Conservation (phyloP, 2,329 filamentous ascomycete genomes). For the Fusarium torreyae region DNA sequence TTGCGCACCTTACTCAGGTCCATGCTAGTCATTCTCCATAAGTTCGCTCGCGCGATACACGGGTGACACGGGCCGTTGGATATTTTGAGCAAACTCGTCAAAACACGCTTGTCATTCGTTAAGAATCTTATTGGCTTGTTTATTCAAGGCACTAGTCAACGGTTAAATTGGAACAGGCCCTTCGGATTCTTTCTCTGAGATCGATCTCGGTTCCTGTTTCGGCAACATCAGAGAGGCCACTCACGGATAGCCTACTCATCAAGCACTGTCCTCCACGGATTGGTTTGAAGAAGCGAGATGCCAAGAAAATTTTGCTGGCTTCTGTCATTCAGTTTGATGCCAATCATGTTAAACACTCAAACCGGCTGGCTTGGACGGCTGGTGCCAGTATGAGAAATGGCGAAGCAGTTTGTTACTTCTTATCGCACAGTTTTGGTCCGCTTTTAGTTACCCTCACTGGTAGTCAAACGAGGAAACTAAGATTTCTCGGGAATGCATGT, state of each 20-base stretch:
- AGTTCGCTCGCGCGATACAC: constrained; percentile 8
- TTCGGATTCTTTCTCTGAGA: not conserved
- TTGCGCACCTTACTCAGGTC: not conserved
- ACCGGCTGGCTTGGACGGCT: not conserved
- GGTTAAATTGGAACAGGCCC: constrained; percentile 1
- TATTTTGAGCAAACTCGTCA: constrained; percentile 22
- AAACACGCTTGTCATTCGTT: constrained; percentile 18
- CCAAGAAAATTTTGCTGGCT: not conserved
- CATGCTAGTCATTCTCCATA: constrained; percentile 16
- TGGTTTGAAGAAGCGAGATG: not conserved
- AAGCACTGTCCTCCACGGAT: not conserved
- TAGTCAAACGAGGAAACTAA: not conserved
- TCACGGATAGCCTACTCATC: not conserved
- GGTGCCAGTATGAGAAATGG: not conserved
- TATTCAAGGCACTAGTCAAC: constrained; percentile 11
- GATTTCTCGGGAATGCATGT: constrained; percentile 22
- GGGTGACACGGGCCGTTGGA: constrained; percentile 21
- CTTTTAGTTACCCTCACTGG: constrained; percentile 1
- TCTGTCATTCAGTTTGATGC: constrained; percentile 3
- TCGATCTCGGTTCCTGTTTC: not conserved
- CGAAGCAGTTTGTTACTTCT: constrained; percentile 9
- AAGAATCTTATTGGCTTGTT: not conserved
- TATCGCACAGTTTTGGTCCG: not conserved
- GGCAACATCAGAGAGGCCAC: not conserved
- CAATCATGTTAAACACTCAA: constrained; percentile 10